phyloP scores from a whole-genome alignment of 768 basidiomycete species.

The Inosperma sp. region DNA sequence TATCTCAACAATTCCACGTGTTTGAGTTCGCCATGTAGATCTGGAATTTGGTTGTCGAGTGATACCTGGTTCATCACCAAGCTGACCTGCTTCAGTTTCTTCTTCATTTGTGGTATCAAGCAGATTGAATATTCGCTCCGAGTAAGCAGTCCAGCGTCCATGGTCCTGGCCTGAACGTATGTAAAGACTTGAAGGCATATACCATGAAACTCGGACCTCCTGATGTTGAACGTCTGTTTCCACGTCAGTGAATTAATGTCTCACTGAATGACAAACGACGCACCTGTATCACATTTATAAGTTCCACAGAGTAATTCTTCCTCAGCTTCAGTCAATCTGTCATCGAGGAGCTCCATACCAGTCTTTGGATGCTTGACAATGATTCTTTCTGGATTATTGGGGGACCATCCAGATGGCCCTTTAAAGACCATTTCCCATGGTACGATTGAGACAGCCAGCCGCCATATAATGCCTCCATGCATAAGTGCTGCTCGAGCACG shows the following conservation, averaged over 20 bases:
- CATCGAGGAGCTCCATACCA: constrained; percentile 4
- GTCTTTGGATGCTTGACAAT: neutral
- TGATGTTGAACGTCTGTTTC: neutral
- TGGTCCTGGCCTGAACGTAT: neutral
- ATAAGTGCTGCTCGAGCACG: constrained; percentile 11
- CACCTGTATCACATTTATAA: constrained; percentile 1
- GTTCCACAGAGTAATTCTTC: constrained; percentile 4
- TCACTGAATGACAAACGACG: neutral
- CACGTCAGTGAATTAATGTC: neutral
- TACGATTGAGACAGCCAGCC: constrained; percentile 5
- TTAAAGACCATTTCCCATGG: constrained; percentile 11
- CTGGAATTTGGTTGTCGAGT: too few relatives aligned
- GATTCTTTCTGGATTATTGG: neutral
- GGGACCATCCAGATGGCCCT: constrained; percentile 10
- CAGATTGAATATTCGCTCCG: neutral
- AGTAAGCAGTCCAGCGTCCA: constrained; percentile 1
- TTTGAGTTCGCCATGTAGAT: too few relatives aligned
- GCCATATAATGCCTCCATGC: constrained; percentile 14
- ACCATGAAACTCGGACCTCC: neutral
- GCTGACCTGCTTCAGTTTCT: too few relatives aligned
- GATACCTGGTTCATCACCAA: too few relatives aligned
- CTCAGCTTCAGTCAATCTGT: constrained; percentile 1
- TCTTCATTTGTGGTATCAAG: too few relatives aligned
- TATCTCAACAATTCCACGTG: too few relatives aligned
- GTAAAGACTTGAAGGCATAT: neutral